Base-by-base conservation (phyloP, 306 rosid genomes). In the Clitoria ternatea region DNA sequence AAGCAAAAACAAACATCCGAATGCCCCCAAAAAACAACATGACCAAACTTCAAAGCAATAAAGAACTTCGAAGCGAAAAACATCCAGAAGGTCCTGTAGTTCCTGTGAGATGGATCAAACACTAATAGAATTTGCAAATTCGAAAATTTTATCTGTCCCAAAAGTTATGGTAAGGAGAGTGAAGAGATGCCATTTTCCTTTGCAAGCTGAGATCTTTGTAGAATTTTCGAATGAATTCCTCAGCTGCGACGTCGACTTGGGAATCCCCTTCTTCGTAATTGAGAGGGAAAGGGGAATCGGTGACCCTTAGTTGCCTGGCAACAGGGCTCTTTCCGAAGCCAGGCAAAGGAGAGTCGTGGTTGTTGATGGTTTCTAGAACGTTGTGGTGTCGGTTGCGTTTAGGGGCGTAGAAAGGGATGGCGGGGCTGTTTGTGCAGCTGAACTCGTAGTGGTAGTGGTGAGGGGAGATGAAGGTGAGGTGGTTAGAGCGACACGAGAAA, bases 391-490 rank as follows among this genome's bases (percentile, higher is more conserved):
- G n/a, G 4, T 69, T 61, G 62, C 45, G 66, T 53, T 82, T 88
- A 32, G 30, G 8, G 86, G 64, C 35, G 32, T 44, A 76, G 40
- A 77, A 76, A 26, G 84, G 88, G 30, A 60, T 4, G 19, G 83
- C 82, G 10, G 98, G 99, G 80, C 84, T 84, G 77, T 94, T 91
- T 79, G 84, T 94, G 85, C 99, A 94, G 82, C 99, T 94, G 90
- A 94, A 94, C 59, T 94, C 97, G 56, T 89, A 91, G 18, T 94
- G 95, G 56, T 89, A 91, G 18, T 94, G 95, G 1, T 86, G 74
- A 0, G 97, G 93, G 4, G 94, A 77, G 26, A 86, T 24, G 79
- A 85, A 89, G 70, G 86, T 65, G 59, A 81, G 79, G 48, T 78
- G 39, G 22, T 79, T 39, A 15, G 88, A 75, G 43, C 89, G 89